A percentile compares a stretch with the other conserved stretches of the same genome.
Conservation (phyloP, 345 rosid species). For the Corymbia maculata region DNA sequence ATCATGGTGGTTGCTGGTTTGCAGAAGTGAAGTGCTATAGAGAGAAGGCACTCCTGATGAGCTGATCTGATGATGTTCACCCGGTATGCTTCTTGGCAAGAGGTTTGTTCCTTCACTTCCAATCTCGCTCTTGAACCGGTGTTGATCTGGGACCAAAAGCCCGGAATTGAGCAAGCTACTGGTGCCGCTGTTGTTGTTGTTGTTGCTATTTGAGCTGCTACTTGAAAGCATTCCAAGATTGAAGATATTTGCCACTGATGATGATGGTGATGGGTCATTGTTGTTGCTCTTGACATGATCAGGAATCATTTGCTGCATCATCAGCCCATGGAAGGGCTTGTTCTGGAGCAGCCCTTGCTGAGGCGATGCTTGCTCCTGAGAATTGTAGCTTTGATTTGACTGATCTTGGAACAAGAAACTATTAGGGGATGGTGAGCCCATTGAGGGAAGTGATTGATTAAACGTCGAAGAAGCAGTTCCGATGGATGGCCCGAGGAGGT, state of each 20-base stretch:
- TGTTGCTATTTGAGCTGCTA: background rate
- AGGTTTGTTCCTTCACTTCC: background rate
- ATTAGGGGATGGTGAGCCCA: background rate
- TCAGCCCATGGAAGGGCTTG: background rate
- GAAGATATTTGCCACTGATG: background rate
- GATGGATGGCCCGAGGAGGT: background rate
- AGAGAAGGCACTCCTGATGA: background rate
- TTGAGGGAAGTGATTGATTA: slow-evolving; percentile 28
- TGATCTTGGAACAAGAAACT: background rate
- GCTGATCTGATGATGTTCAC: background rate
- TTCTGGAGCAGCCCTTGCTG: background rate
- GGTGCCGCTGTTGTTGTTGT: background rate
- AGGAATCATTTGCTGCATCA: background rate
- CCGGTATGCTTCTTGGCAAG: background rate
- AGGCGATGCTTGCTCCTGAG: background rate
- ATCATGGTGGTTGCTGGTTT: slow-evolving; percentile 3
- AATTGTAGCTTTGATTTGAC: background rate
- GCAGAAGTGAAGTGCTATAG: background rate
- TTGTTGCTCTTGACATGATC: background rate
- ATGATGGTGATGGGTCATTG: background rate
- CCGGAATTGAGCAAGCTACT: background rate
- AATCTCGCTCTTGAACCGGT: background rate
- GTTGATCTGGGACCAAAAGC: background rate
- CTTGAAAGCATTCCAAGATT: background rate
- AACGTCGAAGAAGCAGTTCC: slow-evolving; percentile 28